Base-by-base conservation (phyloP, 2,329 filamentous ascomycete genomes). In the Penicillium italicum region DNA sequence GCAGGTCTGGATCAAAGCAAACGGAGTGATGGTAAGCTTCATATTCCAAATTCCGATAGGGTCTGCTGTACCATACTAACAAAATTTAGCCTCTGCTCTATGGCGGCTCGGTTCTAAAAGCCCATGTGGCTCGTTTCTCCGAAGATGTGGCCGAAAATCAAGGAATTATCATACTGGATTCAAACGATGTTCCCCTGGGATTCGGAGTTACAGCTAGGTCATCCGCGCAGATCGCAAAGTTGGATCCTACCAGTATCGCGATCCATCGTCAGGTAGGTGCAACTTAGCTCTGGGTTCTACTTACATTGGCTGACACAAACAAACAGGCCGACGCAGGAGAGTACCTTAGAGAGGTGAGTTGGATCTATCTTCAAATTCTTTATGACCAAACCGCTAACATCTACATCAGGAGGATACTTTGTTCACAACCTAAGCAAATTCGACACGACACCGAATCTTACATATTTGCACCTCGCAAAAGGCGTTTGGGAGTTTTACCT, bases 81-180 rank as follows among this genome's bases (percentile, higher is more conserved):
- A n/a, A 8, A 3, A 2, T n/a, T n/a, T 31, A 49, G 47, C 47
- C 47, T 31, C 36, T 49, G 36, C 36, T 49, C 36, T 49, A 49
- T 49, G 47, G 47, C 18, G 47, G 47, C 22, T 49, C 47, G 5
- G 47, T 49, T 8, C 26, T 37, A 11, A 26, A 48, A 28, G 33
- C 31, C 20, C 41, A 43, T 4, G 41, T 43, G n/a, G 41, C 41
- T 43, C n/a, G 41, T 18, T 43, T 28, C n/a, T 12, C 88, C 87
- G 91, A 96, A 69, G 93, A 97, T 78, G 92, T 89, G 67, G 92
- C 93, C 0, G 91, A 96, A 76, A 92, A 97, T 75, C 87, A 91
- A 67, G 94, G 94, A 40, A 87, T 96, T 12, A 85, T 99, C 44
- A 89, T 99, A 22, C 86, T 91, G 77, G 88, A 84, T 68, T 96